A percentile compares a stretch with the other conserved stretches of the same genome.
These are phyloP conservation scores for Kodamaea neixiangensis DNA, from an alignment of 805 yeast genomes.

Conservation along the genomic window DNA sequence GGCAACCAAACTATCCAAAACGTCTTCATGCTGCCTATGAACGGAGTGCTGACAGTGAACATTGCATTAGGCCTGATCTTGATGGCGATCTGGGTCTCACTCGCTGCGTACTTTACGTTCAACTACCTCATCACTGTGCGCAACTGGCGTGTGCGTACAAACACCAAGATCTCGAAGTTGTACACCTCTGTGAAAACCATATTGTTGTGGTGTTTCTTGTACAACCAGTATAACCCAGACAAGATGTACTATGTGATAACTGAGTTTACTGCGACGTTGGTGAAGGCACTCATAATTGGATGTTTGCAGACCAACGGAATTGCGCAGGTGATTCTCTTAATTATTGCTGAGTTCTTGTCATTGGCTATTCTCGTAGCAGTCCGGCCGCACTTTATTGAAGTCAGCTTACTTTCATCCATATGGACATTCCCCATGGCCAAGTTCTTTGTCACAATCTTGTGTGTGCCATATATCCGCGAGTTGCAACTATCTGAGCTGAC, in stretches of 20 bases:
- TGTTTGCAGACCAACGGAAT: constrained; percentile 44
- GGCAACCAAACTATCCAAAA: neutral
- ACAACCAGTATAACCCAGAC: constrained; percentile 46
- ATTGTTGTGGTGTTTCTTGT: constrained; percentile 48
- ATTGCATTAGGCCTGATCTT: constrained; percentile 34
- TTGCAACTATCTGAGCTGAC: constrained; percentile 37
- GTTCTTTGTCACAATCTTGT: constrained; percentile 40
- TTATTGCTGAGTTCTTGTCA: constrained; percentile 36
- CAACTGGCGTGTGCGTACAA: constrained; percentile 17
- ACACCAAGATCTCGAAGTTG: constrained; percentile 29
- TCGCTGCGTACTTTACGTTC: constrained; percentile 24
- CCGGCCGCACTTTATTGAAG: constrained; percentile 30
- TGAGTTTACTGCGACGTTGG: constrained; percentile 32
- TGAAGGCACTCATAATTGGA: constrained; percentile 45
- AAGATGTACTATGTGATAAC: constrained; percentile 38
- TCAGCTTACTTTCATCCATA: constrained; percentile 31
- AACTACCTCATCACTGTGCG: constrained; percentile 28
- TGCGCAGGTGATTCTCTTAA: constrained; percentile 44
- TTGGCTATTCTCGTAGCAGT: constrained; percentile 22
- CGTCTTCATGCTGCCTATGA: constrained; percentile 1
- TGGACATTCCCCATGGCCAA: constrained; percentile 40
- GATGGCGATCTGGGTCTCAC: constrained; percentile 24
- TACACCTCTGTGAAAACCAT: constrained; percentile 51
- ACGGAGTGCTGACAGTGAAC: constrained; percentile 12
- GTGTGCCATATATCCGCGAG: constrained; percentile 43